These are phyloP conservation scores for Acacia pycnantha DNA, from an alignment of 331 rosid species.

Conservation along the genomic window DNA sequence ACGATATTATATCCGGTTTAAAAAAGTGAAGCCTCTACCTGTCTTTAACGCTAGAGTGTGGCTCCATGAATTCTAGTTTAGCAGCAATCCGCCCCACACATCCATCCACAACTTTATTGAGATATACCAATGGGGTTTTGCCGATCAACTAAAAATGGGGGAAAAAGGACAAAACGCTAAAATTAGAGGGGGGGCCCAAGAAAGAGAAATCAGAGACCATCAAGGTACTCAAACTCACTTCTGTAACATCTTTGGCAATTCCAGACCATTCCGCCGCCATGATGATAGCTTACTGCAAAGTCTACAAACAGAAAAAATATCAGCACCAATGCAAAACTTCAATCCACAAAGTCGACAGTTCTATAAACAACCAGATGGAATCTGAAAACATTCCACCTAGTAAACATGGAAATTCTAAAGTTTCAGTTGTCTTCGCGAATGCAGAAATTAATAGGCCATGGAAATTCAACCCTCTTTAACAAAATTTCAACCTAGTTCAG, in stretches of 20 bases:
- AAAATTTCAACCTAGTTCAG: constrained; percentile 8
- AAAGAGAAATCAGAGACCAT: background rate
- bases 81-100: constrained; percentile 63
- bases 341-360: background rate
- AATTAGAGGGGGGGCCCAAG: background rate
- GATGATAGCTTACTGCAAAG: constrained; percentile 37
- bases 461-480: background rate
- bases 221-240: constrained; percentile 36
- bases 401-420: background rate
- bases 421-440: background rate
- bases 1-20: background rate
- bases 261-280: constrained; percentile 52
- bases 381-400: background rate
- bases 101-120: constrained; percentile 49
- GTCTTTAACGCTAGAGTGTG: constrained; percentile 70
- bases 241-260: constrained; percentile 62
- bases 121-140: constrained; percentile 64
- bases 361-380: background rate
- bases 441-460: background rate
- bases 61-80: constrained; percentile 71
- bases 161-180: background rate
- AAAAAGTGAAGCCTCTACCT: constrained; percentile 38
- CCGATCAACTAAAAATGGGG: constrained; percentile 49
- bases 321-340: background rate
- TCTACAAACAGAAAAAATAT: constrained; percentile 4